These are phyloP conservation scores for Fusarium floridanum DNA, from an alignment of 2,329 filamentous ascomycete genomes.

Conservation along the genomic window DNA sequence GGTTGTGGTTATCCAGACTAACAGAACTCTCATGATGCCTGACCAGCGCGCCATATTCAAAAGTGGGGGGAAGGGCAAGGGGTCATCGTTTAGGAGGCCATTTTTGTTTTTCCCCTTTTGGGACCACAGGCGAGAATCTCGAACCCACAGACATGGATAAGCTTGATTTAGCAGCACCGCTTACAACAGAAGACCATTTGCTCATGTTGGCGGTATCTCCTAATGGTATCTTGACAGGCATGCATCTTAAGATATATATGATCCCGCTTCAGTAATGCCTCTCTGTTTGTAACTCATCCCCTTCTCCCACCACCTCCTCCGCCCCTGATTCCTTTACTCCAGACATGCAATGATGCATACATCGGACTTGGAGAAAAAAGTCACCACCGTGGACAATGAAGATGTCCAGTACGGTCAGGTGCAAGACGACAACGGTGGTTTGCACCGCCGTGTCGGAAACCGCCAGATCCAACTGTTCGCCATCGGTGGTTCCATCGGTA, in stretches of 20 bases:
- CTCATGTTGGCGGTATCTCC: background rate
- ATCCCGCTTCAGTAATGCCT: background rate
- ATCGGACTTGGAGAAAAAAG: background rate
- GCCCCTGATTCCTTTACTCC: background rate
- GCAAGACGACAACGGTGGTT: background rate
- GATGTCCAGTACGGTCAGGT: background rate
- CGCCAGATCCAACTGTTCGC: conserved; percentile 50
- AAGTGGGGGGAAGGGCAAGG: background rate
- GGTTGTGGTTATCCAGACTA: background rate
- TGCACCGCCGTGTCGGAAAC: background rate
- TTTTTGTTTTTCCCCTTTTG: background rate
- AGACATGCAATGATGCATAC: background rate
- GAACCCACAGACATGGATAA: background rate
- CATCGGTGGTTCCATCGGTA: conserved; percentile 67
- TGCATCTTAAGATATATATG: background rate
- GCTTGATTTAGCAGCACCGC: background rate
- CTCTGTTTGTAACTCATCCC: background rate
- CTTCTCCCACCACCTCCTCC: background rate
- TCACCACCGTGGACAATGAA: background rate
- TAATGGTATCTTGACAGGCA: background rate
- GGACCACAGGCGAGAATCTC: background rate
- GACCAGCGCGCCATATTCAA: background rate
- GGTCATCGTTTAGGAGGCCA: background rate
- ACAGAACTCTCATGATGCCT: background rate
- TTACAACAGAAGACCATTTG: background rate